These are phyloP conservation scores for Chenopodium album DNA, from an alignment of 148 eudicot genomes.

Conservation along the genomic window DNA sequence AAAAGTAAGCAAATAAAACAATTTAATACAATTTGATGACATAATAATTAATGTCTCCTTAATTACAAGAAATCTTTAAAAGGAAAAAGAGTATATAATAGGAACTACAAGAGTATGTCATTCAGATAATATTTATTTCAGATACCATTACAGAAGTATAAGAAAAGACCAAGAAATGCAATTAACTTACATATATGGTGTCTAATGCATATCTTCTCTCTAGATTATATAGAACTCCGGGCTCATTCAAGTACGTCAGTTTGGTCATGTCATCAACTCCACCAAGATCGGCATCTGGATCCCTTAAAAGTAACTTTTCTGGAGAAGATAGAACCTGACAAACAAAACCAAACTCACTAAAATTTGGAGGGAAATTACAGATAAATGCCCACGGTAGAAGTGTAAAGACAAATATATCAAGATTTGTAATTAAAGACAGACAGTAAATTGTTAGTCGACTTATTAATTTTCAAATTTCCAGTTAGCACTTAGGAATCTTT, in stretches of 20 bases:
- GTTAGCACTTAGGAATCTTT: background rate
- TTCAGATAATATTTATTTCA: background rate
- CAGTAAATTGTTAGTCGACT: background rate
- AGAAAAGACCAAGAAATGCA: background rate
- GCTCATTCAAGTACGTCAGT: conserved; percentile 91
- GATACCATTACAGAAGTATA: background rate
- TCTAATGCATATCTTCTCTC: conserved; percentile 90
- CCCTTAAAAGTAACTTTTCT: conserved; percentile 66
- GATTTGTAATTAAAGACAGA: background rate
- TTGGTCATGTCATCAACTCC: conserved; percentile 99
- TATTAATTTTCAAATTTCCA: background rate
- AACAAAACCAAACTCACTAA: conserved; percentile 14
- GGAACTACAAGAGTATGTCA: background rate
- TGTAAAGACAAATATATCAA: background rate
- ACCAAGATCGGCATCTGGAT: conserved; percentile 87
- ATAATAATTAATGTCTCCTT: background rate
- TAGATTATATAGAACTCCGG: conserved; percentile 91
- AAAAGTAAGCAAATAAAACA: background rate
- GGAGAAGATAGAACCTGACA: conserved; percentile 63
- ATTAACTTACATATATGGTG: conserved; percentile 79
- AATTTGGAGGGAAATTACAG: background rate
- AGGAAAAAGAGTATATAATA: background rate
- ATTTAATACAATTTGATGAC: background rate
- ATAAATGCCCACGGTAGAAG: background rate
- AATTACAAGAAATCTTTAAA: too few relatives aligned